Percentiles rank a stretch among this genome's conserved stretches.
phyloP scores from a whole-genome alignment of 306 rosid genomes.

The Trifolium pratense region DNA sequence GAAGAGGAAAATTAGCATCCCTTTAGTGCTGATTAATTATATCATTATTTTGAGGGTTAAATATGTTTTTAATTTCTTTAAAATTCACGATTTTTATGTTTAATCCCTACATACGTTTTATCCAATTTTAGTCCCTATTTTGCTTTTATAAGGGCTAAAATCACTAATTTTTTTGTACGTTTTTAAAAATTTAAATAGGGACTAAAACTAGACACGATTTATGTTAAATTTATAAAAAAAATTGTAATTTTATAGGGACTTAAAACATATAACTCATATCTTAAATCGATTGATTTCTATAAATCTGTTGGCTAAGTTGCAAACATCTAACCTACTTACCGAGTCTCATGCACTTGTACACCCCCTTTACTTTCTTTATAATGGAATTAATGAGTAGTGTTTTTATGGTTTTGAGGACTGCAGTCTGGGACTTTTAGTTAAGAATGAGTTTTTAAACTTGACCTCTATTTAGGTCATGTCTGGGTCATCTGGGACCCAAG shows the following conservation, averaged over 20 bases:
- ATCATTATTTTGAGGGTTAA: not conserved
- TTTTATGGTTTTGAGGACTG: too few species aligned
- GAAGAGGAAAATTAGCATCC: not conserved
- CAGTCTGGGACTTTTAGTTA: too few species aligned
- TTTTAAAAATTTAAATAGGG: not conserved
- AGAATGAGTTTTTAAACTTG: too few species aligned
- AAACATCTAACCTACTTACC: too few species aligned
- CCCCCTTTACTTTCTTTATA: too few species aligned
- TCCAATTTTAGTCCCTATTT: not conserved
- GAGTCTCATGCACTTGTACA: too few species aligned
- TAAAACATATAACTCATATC: not conserved
- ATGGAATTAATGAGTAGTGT: too few species aligned
- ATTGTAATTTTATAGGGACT: not conserved
- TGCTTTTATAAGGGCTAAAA: not conserved
- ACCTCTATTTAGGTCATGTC: too few species aligned
- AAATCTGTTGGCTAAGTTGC: too few species aligned
- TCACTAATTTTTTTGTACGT: not conserved
- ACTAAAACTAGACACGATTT: not conserved
- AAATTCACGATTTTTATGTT: not conserved
- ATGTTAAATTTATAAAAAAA: not conserved
- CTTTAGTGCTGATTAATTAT: not conserved
- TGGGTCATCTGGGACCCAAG: too few species aligned
- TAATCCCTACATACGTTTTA: not conserved
- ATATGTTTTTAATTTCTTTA: not conserved
- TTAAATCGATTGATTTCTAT: too few species aligned